A percentile compares a stretch with the other conserved stretches of the same genome.
These are phyloP conservation scores for Pythium guiyangense DNA, from an alignment of 352 stramenopile genomes.

Conservation along the genomic window DNA sequence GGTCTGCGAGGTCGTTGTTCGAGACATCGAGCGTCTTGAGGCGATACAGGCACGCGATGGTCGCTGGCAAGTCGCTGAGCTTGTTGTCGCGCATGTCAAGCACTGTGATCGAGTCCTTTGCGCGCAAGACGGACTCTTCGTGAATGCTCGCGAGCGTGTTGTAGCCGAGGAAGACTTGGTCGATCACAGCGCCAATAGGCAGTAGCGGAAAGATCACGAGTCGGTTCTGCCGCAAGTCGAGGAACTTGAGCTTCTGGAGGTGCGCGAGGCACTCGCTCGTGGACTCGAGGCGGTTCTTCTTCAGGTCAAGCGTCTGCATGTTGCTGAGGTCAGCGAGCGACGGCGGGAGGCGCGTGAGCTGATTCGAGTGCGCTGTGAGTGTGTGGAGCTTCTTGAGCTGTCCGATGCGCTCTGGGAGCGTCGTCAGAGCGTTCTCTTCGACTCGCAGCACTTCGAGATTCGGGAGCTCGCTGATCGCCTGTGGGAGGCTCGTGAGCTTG, in stretches of 20 bases:
- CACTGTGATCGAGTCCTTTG: slow-evolving; percentile 65
- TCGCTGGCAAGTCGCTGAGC: slow-evolving; percentile 40
- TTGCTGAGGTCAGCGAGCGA: slow-evolving; percentile 42
- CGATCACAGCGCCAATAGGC: slow-evolving; percentile 44
- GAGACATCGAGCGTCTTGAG: slow-evolving; percentile 80
- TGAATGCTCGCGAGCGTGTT: slow-evolving; percentile 60
- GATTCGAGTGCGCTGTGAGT: slow-evolving; percentile 57
- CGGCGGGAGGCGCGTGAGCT: slow-evolving; percentile 38
- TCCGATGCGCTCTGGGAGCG: slow-evolving; percentile 46
- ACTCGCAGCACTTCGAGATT: slow-evolving; percentile 55
- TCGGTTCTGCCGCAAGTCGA: slow-evolving; percentile 74
- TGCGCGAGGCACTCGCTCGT: slow-evolving; percentile 33
- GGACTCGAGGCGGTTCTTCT: slow-evolving; percentile 67
- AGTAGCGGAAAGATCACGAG: slow-evolving; percentile 56
- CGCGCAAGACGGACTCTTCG: slow-evolving; percentile 47
- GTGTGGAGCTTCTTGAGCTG: slow-evolving; percentile 50
- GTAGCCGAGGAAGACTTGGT: slow-evolving; percentile 79
- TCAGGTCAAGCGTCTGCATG: slow-evolving; percentile 68
- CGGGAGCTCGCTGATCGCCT: slow-evolving; percentile 39
- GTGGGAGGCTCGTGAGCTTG: slow-evolving; percentile 49
- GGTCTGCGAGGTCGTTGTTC: slow-evolving; percentile 78
- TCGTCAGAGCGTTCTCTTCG: slow-evolving; percentile 56
- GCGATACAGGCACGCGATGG: slow-evolving; percentile 46
- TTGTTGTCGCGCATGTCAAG: slow-evolving; percentile 85
- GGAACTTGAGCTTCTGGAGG: slow-evolving; percentile 48